Conservation (phyloP, 352 stramenopile genomes). For the Phytophthora citricola region DNA sequence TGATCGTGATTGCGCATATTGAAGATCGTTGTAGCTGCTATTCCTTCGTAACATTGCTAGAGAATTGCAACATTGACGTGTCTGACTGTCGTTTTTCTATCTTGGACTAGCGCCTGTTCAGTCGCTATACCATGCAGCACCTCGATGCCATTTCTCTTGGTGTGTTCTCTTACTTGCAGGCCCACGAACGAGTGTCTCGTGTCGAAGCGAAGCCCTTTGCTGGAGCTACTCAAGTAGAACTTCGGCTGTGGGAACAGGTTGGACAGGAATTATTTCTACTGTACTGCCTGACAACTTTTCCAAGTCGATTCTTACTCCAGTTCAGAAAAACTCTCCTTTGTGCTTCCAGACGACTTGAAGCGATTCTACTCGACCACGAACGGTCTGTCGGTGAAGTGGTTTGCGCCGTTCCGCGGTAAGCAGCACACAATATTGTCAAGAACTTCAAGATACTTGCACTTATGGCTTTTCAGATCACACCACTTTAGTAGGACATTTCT, state of each 20-base stretch:
- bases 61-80: conserved; percentile 26
- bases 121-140: conserved; percentile 32
- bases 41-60: conserved; percentile 33
- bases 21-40: conserved; percentile 29
- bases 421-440: neutral
- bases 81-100: conserved; percentile 13
- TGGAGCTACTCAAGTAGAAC: conserved; percentile 56
- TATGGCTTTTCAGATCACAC: conserved; percentile 35
- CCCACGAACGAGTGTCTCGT: conserved; percentile 58
- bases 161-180: conserved; percentile 74
- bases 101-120: conserved; percentile 32
- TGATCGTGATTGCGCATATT: conserved; percentile 13
- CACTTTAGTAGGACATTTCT: conserved; percentile 71
- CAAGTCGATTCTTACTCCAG: neutral
- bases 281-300: neutral
- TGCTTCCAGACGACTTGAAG: conserved; percentile 70
- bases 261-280: neutral
- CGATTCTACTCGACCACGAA: conserved; percentile 76
- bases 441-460: no score
- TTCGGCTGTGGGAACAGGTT: conserved; percentile 76
- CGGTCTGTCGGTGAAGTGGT: conserved; percentile 79
- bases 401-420: conserved; percentile 54
- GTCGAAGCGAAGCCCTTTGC: conserved; percentile 63
- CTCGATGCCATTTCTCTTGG: conserved; percentile 70
- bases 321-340: conserved; percentile 62